Percentiles rank a stretch among this genome's conserved stretches.
These are phyloP conservation scores for Pythium insidiosum DNA, from an alignment of 352 stramenopile genomes.

Conservation along the genomic window DNA sequence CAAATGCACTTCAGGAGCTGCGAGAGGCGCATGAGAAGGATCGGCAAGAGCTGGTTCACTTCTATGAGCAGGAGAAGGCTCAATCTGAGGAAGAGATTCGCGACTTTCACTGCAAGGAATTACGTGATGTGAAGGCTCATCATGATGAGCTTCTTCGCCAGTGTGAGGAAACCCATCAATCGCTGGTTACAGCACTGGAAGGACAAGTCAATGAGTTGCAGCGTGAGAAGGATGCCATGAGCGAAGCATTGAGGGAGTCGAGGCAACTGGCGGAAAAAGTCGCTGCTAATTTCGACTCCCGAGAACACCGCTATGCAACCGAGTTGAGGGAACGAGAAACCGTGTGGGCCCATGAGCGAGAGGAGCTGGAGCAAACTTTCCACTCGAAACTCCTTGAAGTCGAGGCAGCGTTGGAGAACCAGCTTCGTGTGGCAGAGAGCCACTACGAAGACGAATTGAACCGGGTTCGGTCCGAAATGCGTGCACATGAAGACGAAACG, in stretches of 20 bases:
- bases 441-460: no score
- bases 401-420: no score
- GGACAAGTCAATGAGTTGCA: slow-evolving; percentile 9
- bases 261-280: no score
- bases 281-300: no score
- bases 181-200: slow-evolving; percentile 11
- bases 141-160: slow-evolving; percentile 12
- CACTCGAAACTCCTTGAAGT: no score
- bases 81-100: slow-evolving; percentile 43
- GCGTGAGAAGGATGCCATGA: not conserved
- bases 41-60: slow-evolving; percentile 38
- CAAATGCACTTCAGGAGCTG: slow-evolving; percentile 30
- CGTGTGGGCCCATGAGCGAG: no score
- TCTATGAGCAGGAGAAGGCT: slow-evolving; percentile 47
- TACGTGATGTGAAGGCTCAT: slow-evolving; percentile 22
- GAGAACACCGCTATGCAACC: no score
- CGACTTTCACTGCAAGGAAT: slow-evolving; percentile 15
- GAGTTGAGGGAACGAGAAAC: no score
- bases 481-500: no score
- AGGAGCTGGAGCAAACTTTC: no score
- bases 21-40: slow-evolving; percentile 38
- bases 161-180: slow-evolving; percentile 14
- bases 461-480: no score
- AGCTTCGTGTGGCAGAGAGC: no score
- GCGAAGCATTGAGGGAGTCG: not conserved